Evolutionary conservation across 2,329 filamentous ascomycete genomes (phyloP), one percentile per base, ranked within the genome.

Genomic region (Gyromitra esculenta): DNA sequence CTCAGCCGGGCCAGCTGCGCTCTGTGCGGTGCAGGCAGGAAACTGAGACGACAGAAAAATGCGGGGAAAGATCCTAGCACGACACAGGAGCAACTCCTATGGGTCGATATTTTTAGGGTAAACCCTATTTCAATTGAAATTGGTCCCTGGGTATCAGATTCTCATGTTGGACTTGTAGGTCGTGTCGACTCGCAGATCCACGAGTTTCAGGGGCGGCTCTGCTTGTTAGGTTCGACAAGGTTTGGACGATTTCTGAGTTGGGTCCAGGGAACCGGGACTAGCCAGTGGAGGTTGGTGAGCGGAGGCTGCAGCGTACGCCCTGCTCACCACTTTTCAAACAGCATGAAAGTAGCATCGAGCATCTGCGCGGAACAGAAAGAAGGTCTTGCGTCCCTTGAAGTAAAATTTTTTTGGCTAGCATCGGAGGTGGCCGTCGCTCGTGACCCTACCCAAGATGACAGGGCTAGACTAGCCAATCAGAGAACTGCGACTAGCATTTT

Each of bases 211-310:
- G 63, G 67, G 75, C 64, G 75, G 75, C 75, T 77, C 75, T 77
- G 75, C 62, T 59, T 52, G 64, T 77, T 45, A 68, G 66, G 21
- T 65, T 65, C 11, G 52, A 71, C 66, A 65, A 65, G 73, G 75
- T 64, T 73, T 63, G 60, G 71, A n/a, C 59, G 70, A 77, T 73
- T 77, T 62, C 75, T 73, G 71, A 77, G 75, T 74, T 37, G 64
- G 72, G 75, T 77, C 75, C 75, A 77, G 71, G 75, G 71, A 77
- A 73, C 71, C 75, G 75, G 75, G 75, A 77, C 75, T 56, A 65
- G 60, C 66, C 64, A 68, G 69, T 74, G 59, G 57, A 73, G 63
- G 52, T 63, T 75, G 75, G 75, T 48, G 59, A 70, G 66, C 59
- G 70, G 63, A 73, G 70, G 54, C 63, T 60, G 50, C 72, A 72